Evolutionary conservation across 2,329 filamentous ascomycete species (phyloP).

Genomic region (Verticillium alfalfae): DNA sequence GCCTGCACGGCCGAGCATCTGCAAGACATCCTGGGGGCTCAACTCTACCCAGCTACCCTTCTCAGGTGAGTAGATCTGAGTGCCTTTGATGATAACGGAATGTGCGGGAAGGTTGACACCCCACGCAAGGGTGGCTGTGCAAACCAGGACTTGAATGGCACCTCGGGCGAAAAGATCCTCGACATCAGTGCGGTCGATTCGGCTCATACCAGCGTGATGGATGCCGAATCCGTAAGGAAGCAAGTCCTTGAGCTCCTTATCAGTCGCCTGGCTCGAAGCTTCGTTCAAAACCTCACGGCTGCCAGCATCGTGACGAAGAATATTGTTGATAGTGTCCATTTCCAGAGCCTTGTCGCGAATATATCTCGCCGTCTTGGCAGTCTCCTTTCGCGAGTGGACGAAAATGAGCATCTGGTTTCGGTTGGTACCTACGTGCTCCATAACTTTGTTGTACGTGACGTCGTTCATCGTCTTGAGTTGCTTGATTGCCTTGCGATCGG

Average conservation of each 20-base stretch:
- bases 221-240: conserved; percentile 97
- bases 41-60: conserved; percentile 98
- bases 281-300: conserved; percentile 83
- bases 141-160: conserved; percentile 90
- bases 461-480: conserved; percentile 99
- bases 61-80: conserved; percentile 94
- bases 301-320: conserved; percentile 86
- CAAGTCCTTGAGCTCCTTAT: conserved; percentile 86
- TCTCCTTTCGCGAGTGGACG: conserved; percentile 96
- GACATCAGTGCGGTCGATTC: conserved; percentile 89
- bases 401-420: conserved; percentile 99
- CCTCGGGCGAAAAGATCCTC: conserved; percentile 92
- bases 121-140: conserved; percentile 97
- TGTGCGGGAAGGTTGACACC: conserved; percentile 97
- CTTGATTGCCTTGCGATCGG: conserved; percentile 97
- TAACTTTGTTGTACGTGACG: conserved; percentile 93
- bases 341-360: conserved; percentile 97
- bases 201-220: conserved; percentile 95
- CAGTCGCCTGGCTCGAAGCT: conserved; percentile 75
- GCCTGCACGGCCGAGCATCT: conserved; percentile 97
- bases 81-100: conserved; percentile 98
- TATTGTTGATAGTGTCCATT: conserved; percentile 92
- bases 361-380: conserved; percentile 93
- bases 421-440: conserved; percentile 90
- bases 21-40: conserved; percentile 93